A percentile compares a stretch with the other conserved stretches of the same genome.
Conservation (phyloP, 2,329 filamentous ascomycete species). For the Xylaria arbuscula region DNA sequence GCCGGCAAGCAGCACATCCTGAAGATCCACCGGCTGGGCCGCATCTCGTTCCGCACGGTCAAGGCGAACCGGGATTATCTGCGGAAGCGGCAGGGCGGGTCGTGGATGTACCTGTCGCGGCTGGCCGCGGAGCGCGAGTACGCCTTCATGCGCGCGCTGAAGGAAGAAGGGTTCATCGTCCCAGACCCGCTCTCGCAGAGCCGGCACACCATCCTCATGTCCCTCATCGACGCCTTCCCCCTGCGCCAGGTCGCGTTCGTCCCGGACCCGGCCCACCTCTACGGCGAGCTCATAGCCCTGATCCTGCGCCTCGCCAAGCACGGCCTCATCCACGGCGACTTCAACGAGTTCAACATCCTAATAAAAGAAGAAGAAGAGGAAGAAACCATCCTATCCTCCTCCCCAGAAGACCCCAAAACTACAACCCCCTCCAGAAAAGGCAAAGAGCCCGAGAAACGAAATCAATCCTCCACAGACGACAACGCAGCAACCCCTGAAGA, state of each 20-base stretch:
- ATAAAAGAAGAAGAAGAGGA: too few species aligned
- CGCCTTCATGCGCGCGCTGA: conserved; percentile 90
- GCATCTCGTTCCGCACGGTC: conserved; percentile 96
- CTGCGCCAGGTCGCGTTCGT: conserved; percentile 88
- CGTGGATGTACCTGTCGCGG: conserved; percentile 98
- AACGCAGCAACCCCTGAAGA: conserved; percentile 21
- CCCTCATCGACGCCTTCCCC: conserved; percentile 89
- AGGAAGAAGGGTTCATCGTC: conserved; percentile 87
- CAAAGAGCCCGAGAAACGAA: conserved; percentile 29
- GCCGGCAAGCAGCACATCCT: conserved; percentile 82
- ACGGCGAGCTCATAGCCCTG: conserved; percentile 88
- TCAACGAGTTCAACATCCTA: conserved; percentile 99
- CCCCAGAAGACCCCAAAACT: conserved; percentile 40
- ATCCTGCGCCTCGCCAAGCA: conserved; percentile 85
- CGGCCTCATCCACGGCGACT: conserved; percentile 96
- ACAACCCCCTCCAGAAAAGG: conserved; percentile 48
- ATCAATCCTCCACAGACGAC: conserved; percentile 26
- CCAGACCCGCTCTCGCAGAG: conserved; percentile 90
- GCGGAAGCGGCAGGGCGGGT: conserved; percentile 72
- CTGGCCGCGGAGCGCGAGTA: conserved; percentile 94
- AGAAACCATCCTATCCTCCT: too few species aligned
- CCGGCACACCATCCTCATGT: conserved; percentile 96
- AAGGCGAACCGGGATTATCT: conserved; percentile 97
- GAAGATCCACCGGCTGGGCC: conserved; percentile 94
- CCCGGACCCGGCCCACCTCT: conserved; percentile 84